Conservation (phyloP, 306 rosid genomes). For the Vigna trinervia region DNA sequence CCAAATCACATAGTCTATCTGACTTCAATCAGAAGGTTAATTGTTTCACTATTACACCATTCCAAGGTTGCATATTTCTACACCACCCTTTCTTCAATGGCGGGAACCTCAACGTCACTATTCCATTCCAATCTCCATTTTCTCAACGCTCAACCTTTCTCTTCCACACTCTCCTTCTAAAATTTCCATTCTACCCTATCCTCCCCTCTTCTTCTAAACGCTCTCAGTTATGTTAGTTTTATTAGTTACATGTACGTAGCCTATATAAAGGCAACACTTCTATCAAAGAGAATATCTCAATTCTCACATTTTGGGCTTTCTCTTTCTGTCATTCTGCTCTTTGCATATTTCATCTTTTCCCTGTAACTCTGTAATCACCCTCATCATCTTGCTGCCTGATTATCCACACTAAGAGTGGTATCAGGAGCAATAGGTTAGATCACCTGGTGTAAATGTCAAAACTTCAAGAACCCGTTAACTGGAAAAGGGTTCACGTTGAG, state of each 20-base stretch:
- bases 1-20: not conserved
- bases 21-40: not conserved
- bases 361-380: too few relatives aligned
- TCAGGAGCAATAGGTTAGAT: too few relatives aligned
- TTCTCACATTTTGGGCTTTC: too few relatives aligned
- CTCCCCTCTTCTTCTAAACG: slow-evolving; percentile 59
- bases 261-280: too few relatives aligned
- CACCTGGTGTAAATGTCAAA: too few relatives aligned
- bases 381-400: too few relatives aligned
- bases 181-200: slow-evolving; percentile 35
- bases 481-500: too few relatives aligned
- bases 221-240: slow-evolving; percentile 35
- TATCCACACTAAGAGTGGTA: slow-evolving; percentile 15
- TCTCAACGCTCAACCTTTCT: slow-evolving; percentile 46
- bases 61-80: not conserved
- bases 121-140: slow-evolving; percentile 64
- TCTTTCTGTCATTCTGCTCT: too few relatives aligned
- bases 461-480: too few relatives aligned
- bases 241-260: too few relatives aligned
- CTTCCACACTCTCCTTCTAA: slow-evolving; percentile 12
- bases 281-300: too few relatives aligned
- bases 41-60: not conserved
- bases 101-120: slow-evolving; percentile 83
- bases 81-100: slow-evolving; percentile 52
- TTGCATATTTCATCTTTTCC: too few relatives aligned